Percentiles rank a stretch among this genome's conserved stretches.
These are phyloP conservation scores for Pseudomonodictys pantanalensis DNA, from an alignment of 495 filamentous ascomycete genomes.

Conservation along the genomic window DNA sequence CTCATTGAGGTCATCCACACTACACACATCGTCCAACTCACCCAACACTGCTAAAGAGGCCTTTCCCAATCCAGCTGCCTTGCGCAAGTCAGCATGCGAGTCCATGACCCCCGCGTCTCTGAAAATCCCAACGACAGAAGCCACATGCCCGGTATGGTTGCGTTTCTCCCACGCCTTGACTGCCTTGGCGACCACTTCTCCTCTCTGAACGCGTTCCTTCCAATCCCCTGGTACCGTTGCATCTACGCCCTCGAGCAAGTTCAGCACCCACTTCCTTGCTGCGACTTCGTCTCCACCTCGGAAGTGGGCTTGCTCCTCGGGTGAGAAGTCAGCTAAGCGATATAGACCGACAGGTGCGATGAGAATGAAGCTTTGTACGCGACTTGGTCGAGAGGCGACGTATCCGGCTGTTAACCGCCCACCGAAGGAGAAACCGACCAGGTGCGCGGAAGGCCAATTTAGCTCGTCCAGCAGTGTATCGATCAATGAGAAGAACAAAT, in stretches of 20 bases:
- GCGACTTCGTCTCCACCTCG: constrained; percentile 26
- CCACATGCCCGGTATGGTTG: constrained; percentile 45
- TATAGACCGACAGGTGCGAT: constrained; percentile 37
- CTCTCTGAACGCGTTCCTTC: constrained; percentile 44
- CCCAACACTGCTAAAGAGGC: constrained; percentile 42
- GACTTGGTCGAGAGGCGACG: constrained; percentile 23
- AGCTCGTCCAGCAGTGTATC: constrained; percentile 27
- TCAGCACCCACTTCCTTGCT: constrained; percentile 40
- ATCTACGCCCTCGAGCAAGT: constrained; percentile 42
- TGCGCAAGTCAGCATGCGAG: constrained; percentile 41
- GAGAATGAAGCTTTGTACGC: constrained; percentile 26
- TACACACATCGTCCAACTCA: constrained; percentile 45
- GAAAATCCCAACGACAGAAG: constrained; percentile 47
- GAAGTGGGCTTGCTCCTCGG: constrained; percentile 3
- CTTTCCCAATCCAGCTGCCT: constrained; percentile 36
- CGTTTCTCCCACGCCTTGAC: constrained; percentile 47
- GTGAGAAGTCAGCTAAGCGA: neutral
- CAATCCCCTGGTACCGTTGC: constrained; percentile 45
- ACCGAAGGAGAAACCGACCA: constrained; percentile 38
- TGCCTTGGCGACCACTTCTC: constrained; percentile 48
- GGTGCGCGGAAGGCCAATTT: constrained; percentile 32
- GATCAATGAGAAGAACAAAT: constrained; percentile 32
- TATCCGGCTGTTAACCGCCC: constrained; percentile 24
- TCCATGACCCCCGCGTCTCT: constrained; percentile 46
- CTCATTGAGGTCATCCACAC: constrained; percentile 35